Evolutionary conservation across 352 stramenopile species (phyloP), one percentile per base, ranked within the genome.

Genomic region (Globisporangium canariense): DNA sequence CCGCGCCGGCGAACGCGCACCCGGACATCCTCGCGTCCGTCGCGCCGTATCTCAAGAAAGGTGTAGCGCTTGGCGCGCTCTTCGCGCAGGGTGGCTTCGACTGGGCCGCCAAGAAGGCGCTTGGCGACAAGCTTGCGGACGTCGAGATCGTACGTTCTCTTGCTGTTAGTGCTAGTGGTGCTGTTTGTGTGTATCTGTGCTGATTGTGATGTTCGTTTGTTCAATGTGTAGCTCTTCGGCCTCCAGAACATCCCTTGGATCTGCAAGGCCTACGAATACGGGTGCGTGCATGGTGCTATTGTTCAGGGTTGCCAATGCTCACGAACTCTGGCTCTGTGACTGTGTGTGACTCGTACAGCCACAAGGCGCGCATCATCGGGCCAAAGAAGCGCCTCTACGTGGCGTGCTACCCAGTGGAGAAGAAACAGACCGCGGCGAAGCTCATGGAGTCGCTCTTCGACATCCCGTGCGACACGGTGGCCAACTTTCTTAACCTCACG

Each of bases 201-300:
- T 54, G 46, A 51, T 9, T 60, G 25, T 60, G 30, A 38, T 53
- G 32, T 45, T 3, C n/a, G 56, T 68, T n/a, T 50, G 68, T 22
- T 53, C 7, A 49, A 57, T 36, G 20, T 67, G 52, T 61, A 93
- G 81, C 81, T 97, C 59, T 97, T 97, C 62, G 91, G 91, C 62
- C 74, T 97, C 36, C 91, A 97, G 66, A 97, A 97, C 81, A 97
- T 97, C 67, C 91, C 91, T 52, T 97, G 91, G 91, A 97, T 97
- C 72, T 97, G 91, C 80, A 97, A 97, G 73, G 83, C 86, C 34
- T 89, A 81, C 28, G 77, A 94, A 66, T 97, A 97, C 61, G 83
- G 83, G 83, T 90, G 58, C 51, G 71, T 65, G 34, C 25, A 30
- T 25, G 16, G 4, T 57, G 38, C 34, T 61, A 5, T 16, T 40